These are phyloP conservation scores for Zarea fungicola DNA, from an alignment of 2,329 filamentous ascomycete species.

Conservation along the genomic window DNA sequence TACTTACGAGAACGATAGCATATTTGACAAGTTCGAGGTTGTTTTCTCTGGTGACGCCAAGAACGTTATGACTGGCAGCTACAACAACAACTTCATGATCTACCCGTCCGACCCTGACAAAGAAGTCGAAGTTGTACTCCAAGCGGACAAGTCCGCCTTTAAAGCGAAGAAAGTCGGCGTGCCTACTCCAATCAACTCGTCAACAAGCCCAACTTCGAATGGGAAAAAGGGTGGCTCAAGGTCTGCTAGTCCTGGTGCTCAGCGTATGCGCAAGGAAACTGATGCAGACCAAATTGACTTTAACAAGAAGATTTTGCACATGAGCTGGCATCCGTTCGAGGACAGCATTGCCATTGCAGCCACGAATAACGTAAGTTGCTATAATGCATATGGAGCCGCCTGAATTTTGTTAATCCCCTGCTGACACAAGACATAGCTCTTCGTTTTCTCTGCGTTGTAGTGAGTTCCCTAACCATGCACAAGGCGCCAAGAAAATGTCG, in stretches of 20 bases:
- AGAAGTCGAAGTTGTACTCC: constrained; percentile 93
- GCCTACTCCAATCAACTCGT: constrained; percentile 88
- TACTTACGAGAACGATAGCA: constrained; percentile 98
- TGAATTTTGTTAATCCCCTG: background rate
- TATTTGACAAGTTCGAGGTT: constrained; percentile 99
- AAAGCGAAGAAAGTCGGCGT: constrained; percentile 99
- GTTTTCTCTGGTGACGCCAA: constrained; percentile 97
- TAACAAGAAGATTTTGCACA: constrained; percentile 99
- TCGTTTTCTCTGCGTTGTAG: constrained; percentile 74
- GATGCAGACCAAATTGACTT: constrained; percentile 99
- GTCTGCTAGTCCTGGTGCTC: constrained; percentile 75
- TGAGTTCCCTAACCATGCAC: background rate
- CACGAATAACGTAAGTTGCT: constrained; percentile 87
- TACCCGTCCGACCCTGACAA: constrained; percentile 94
- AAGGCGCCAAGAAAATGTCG: constrained; percentile 1
- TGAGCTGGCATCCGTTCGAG: constrained; percentile 99
- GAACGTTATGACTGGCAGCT: constrained; percentile 99
- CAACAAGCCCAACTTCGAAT: constrained; percentile 63
- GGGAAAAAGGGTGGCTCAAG: constrained; percentile 85
- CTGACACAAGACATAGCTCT: constrained; percentile 46
- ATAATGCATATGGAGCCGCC: too few relatives aligned
- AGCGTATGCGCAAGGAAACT: constrained; percentile 97
- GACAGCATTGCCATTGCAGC: constrained; percentile 99
- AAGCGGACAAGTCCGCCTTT: constrained; percentile 98
- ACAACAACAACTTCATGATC: constrained; percentile 99